These are phyloP conservation scores for Collybiopsis luxurians DNA, from an alignment of 768 basidiomycete species.

Conservation along the genomic window DNA sequence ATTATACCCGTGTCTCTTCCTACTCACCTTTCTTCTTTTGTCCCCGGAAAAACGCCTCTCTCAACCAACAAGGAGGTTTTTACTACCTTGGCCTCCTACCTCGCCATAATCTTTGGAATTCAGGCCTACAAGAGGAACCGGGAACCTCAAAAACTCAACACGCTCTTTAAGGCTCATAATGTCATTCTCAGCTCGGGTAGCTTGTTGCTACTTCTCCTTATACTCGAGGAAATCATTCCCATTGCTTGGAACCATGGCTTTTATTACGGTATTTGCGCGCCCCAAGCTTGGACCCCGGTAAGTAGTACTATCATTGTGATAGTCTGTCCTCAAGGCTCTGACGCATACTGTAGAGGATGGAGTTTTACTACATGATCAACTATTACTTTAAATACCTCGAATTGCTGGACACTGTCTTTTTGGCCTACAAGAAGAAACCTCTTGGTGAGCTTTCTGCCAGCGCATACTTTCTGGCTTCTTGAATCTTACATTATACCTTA, in stretches of 20 bases:
- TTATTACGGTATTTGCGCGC: slow-evolving; percentile 76
- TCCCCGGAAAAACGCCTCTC: slow-evolving; percentile 74
- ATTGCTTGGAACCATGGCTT: slow-evolving; percentile 68
- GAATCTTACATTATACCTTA: background rate
- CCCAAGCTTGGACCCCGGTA: slow-evolving; percentile 83
- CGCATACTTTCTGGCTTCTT: background rate
- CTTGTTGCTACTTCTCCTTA: slow-evolving; percentile 78
- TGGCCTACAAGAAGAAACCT: slow-evolving; percentile 97
- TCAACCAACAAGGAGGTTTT: slow-evolving; percentile 78
- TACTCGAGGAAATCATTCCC: slow-evolving; percentile 89
- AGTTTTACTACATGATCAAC: slow-evolving; percentile 98
- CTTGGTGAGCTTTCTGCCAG: slow-evolving; percentile 58
- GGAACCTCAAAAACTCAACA: slow-evolving; percentile 70
- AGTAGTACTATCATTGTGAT: slow-evolving; percentile 27
- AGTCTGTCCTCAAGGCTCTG: slow-evolving; percentile 7
- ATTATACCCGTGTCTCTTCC: slow-evolving; percentile 59
- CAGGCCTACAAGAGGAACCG: slow-evolving; percentile 81
- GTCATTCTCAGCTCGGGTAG: slow-evolving; percentile 83
- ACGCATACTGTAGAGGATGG: slow-evolving; percentile 58
- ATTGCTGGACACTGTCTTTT: slow-evolving; percentile 94
- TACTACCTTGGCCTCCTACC: slow-evolving; percentile 71
- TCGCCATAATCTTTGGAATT: slow-evolving; percentile 84
- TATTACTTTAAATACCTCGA: slow-evolving; percentile 99
- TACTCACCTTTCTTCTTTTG: slow-evolving; percentile 56
- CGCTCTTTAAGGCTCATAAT: slow-evolving; percentile 90